Base-by-base conservation (phyloP, 129 eudicot species). In the Smallanthus sonchifolius region DNA sequence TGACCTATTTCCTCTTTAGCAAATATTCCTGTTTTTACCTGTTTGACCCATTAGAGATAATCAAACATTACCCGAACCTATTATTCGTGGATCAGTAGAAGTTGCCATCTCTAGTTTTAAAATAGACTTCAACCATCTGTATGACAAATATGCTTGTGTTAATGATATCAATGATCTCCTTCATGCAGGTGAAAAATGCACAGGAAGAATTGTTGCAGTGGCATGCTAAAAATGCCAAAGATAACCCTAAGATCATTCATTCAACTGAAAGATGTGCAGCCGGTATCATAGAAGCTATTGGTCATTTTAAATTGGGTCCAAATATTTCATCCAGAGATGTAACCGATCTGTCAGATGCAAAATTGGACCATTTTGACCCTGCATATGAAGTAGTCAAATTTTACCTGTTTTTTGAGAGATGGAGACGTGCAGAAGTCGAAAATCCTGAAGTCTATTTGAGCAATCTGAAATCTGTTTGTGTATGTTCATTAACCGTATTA, bases 141-240 rank as follows among this genome's bases (percentile, higher is more conserved):
- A 35, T 49, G 35, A 37, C 37, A 71, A 38, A 5, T 52, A 71
- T 39, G 13, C 15, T 67, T 56, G 28, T 69, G 43, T 68, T 73
- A 30, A 14, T 32, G 51, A 32, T 37, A 38, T 38, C 15, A 8
- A 40, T 65, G 49, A 8, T 37, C 43, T 54, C 19, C 10, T 9
- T 75, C 54, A 59, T 80, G 75, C 87, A 92, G 96, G 98, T 95
- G 32, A 87, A 88, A 48, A 95, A 95, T 79, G 99, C 99, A 67
- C 99, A 95, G 83, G 99, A 95, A 74, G 99, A 95, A 84, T 82
- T 95, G 83, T 73, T 95, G 81, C 90, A 95, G 79, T 95, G 99
- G 97, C 86, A 91, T 79, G 88, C 87, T 80, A 84, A 80, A 81
- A 85, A 95, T 77, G 94, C 97, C 38, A 88, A 95, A 85, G 80